Conservation (phyloP, 352 stramenopile species). For the Plasmopara muralis region DNA sequence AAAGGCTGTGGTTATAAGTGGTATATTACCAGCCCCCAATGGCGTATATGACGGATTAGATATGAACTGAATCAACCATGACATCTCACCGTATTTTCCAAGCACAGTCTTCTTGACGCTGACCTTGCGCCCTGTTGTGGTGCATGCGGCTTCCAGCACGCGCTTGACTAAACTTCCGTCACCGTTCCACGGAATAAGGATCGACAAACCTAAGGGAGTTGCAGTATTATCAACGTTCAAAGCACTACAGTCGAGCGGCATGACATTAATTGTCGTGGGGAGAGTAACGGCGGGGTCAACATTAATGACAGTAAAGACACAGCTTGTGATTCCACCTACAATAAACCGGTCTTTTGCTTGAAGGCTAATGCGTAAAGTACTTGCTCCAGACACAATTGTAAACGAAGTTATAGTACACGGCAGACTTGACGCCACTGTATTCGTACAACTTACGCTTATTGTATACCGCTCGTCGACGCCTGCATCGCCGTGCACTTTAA, state of each 20-base stretch:
- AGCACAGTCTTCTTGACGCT: conserved; percentile 83
- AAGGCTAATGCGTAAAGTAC: conserved; percentile 21
- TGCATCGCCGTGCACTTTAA: conserved; percentile 77
- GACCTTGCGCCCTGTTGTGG: conserved; percentile 59
- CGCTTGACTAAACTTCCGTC: conserved; percentile 41
- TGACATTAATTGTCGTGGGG: conserved; percentile 30
- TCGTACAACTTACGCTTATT: conserved; percentile 11
- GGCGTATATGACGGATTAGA: conserved; percentile 86
- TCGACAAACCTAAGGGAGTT: conserved; percentile 15
- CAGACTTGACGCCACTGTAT: background rate
- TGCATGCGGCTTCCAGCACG: conserved; percentile 50
- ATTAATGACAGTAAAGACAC: conserved; percentile 34
- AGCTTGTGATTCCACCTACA: conserved; percentile 37
- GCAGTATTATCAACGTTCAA: conserved; percentile 24
- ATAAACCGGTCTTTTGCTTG: conserved; percentile 47
- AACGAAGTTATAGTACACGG: conserved; percentile 11
- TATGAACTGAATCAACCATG: conserved; percentile 92
- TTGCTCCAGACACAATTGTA: conserved; percentile 18
- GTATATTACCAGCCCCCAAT: conserved; percentile 87
- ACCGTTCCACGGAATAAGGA: conserved; percentile 67
- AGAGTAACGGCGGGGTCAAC: conserved; percentile 13
- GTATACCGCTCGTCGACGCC: conserved; percentile 38
- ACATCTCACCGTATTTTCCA: conserved; percentile 92
- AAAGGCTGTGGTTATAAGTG: conserved; percentile 47
- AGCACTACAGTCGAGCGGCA: conserved; percentile 18